A percentile compares a stretch with the other conserved stretches of the same genome.
Evolutionary conservation across 2,329 filamentous ascomycete genomes (phyloP).

Genomic region (Claviceps humidiphila): DNA sequence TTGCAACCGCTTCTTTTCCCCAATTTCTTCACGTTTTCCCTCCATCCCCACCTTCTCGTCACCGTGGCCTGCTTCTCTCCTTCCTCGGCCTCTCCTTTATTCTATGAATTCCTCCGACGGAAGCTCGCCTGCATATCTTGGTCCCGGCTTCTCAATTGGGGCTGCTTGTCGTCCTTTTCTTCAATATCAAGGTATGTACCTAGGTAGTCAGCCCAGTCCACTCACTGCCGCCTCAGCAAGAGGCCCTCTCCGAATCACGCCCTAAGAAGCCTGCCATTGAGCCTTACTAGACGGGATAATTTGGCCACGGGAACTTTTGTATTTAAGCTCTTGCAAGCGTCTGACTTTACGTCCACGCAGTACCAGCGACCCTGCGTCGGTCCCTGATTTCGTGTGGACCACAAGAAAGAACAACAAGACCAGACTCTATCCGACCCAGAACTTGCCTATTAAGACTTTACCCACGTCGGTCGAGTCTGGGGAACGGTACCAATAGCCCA

Average conservation of each 20-base stretch:
- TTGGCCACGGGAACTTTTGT: constrained; percentile 29
- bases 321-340: constrained; percentile 18
- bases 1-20: constrained; percentile 1
- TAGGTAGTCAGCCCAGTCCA: not conserved
- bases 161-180: not conserved
- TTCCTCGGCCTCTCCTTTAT: not conserved
- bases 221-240: constrained; percentile 6
- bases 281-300: constrained; percentile 23
- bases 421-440: constrained; percentile 5
- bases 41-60: not conserved
- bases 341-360: constrained; percentile 19
- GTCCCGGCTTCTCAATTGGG: not conserved
- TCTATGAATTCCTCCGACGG: constrained; percentile 6
- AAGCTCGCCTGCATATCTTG: constrained; percentile 46
- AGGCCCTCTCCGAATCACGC: constrained; percentile 12
- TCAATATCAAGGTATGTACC: not conserved
- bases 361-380: not conserved
- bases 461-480: constrained; percentile 11
- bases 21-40: not conserved
- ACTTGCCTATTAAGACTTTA: constrained; percentile 10
- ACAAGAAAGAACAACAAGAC: not conserved
- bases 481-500: constrained; percentile 10
- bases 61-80: not conserved
- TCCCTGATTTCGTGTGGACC: not conserved
- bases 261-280: constrained; percentile 16